A percentile compares a stretch with the other conserved stretches of the same genome.
These are phyloP conservation scores for Yarrowia porcina DNA, from an alignment of 805 yeast genomes.

Conservation along the genomic window DNA sequence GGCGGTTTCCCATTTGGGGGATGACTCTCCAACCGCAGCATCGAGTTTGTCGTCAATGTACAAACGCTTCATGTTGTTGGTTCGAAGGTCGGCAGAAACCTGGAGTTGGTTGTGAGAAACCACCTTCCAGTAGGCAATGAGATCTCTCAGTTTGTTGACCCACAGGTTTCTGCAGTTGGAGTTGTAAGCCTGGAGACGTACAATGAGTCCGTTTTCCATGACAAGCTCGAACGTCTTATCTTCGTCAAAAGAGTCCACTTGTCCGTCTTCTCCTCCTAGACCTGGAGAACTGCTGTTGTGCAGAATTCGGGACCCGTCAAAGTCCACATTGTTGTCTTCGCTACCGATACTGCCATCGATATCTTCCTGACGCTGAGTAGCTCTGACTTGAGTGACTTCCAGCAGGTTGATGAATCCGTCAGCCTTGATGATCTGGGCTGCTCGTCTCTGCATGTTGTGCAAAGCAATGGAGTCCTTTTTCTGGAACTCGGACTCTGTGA, in stretches of 20 bases:
- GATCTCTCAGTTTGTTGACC: conserved; percentile 12
- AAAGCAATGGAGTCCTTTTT: conserved; percentile 55
- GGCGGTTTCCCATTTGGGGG: conserved; percentile 54
- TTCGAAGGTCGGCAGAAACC: not conserved
- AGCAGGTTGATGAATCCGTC: conserved; percentile 61
- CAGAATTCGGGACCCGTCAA: conserved; percentile 26
- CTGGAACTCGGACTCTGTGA: conserved; percentile 41
- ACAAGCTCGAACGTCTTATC: conserved; percentile 26
- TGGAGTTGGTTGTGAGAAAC: conserved; percentile 7
- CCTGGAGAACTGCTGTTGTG: not conserved
- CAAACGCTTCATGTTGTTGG: conserved; percentile 22
- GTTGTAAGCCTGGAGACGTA: conserved; percentile 20
- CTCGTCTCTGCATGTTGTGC: conserved; percentile 62
- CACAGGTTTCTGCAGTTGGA: not conserved
- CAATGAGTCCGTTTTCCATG: conserved; percentile 14
- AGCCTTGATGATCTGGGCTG: conserved; percentile 54
- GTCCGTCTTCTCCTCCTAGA: conserved; percentile 76
- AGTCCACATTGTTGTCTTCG: conserved; percentile 55
- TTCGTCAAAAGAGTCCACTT: conserved; percentile 40
- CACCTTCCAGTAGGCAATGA: conserved; percentile 16
- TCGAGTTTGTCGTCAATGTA: conserved; percentile 48
- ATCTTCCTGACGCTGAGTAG: conserved; percentile 34
- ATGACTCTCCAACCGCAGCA: conserved; percentile 47
- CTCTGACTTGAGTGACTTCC: conserved; percentile 44
- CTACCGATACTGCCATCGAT: conserved; percentile 67